phyloP scores from a whole-genome alignment of 1,139 yeast genomes.

The Kodamaea derodonti region DNA sequence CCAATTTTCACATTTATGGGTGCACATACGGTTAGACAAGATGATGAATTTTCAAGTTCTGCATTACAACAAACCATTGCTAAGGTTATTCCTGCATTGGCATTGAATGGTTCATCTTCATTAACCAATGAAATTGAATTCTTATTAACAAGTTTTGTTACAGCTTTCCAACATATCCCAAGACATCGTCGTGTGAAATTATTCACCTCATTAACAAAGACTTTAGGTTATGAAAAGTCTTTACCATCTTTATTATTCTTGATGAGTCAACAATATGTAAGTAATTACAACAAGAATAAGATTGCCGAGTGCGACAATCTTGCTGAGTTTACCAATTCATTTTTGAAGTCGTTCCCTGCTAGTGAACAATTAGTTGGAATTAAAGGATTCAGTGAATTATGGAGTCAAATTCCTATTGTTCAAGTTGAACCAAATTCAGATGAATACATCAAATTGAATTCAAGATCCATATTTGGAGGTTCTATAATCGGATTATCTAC shows the following conservation, averaged over 20 bases:
- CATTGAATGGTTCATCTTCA: constrained; percentile 53
- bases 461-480: constrained; percentile 64
- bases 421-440: constrained; percentile 38
- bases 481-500: constrained; percentile 49
- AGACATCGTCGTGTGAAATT: constrained; percentile 89
- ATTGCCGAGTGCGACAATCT: constrained; percentile 61
- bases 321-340: constrained; percentile 67
- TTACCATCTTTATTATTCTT: constrained; percentile 72
- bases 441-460: constrained; percentile 34
- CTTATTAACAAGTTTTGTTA: constrained; percentile 79
- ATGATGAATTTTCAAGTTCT: constrained; percentile 88
- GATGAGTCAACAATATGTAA: constrained; percentile 73
- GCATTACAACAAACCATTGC: constrained; percentile 91
- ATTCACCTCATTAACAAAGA: constrained; percentile 71
- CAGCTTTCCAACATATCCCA: constrained; percentile 94
- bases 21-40: constrained; percentile 93
- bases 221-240: constrained; percentile 68
- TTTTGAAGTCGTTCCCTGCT: constrained; percentile 64
- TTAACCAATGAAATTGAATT: constrained; percentile 71
- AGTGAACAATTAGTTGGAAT: constrained; percentile 66
- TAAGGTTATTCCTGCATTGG: constrained; percentile 87
- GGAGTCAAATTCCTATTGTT: constrained; percentile 47
- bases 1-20: constrained; percentile 99
- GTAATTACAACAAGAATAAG: constrained; percentile 51
- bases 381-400: constrained; percentile 49